phyloP scores from a whole-genome alignment of 2,329 filamentous ascomycete species.

The Zasmidium cellare region DNA sequence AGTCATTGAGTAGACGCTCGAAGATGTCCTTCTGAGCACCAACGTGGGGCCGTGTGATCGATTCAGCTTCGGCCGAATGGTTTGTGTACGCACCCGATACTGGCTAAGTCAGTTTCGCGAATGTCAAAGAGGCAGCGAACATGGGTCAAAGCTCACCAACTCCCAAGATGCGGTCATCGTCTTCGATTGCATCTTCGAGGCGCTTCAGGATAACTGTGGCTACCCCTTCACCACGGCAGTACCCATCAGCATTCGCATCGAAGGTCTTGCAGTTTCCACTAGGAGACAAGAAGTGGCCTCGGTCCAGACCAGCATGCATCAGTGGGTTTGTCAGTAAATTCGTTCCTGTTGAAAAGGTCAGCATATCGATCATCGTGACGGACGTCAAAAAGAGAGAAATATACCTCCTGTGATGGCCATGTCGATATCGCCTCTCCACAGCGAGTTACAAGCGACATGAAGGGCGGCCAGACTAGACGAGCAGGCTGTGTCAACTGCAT shows the following conservation, averaged over 20 bases:
- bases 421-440: slow-evolving; percentile 11
- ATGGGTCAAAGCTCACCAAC: slow-evolving; percentile 10
- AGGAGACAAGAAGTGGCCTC: slow-evolving; percentile 16
- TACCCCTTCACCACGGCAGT: slow-evolving; percentile 34
- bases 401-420: slow-evolving; percentile 9
- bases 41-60: slow-evolving; percentile 13
- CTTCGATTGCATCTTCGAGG: slow-evolving; percentile 36
- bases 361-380: neutral
- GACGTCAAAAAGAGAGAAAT: neutral
- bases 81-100: slow-evolving; percentile 5
- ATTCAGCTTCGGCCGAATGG: slow-evolving; percentile 4
- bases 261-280: slow-evolving; percentile 32
- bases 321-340: slow-evolving; percentile 17
- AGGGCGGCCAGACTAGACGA: slow-evolving; percentile 8
- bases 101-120: slow-evolving; percentile 36
- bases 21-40: slow-evolving; percentile 17
- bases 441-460: slow-evolving; percentile 6
- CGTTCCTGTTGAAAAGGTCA: neutral
- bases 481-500: slow-evolving; percentile 16
- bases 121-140: slow-evolving; percentile 29
- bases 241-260: slow-evolving; percentile 35
- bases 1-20: slow-evolving; percentile 5
- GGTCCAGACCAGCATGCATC: slow-evolving; percentile 15
- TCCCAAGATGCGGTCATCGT: slow-evolving; percentile 38
- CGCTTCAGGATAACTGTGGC: slow-evolving; percentile 40